A percentile compares a stretch with the other conserved stretches of the same genome.
These are phyloP conservation scores for Coniochaeta sp. DNA, from an alignment of 2,329 filamentous ascomycete genomes.

Conservation along the genomic window DNA sequence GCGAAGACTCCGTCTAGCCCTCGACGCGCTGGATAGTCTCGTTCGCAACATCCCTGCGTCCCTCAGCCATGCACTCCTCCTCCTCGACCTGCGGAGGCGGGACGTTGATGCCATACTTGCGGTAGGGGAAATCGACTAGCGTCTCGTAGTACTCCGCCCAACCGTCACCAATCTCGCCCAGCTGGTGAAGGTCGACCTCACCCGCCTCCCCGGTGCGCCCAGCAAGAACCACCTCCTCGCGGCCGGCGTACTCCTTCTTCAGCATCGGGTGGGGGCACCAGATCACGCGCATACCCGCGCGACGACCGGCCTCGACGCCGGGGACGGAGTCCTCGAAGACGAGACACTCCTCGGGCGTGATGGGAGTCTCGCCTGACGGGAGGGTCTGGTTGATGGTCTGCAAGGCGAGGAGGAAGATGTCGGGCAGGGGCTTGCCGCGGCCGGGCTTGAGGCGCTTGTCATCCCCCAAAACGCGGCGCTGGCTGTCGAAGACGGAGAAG, in stretches of 20 bases:
- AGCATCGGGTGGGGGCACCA: conserved; percentile 86
- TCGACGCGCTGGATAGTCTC: conserved; percentile 11
- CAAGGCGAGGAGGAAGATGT: conserved; percentile 87
- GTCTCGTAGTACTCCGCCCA: conserved; percentile 50
- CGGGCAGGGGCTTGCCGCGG: conserved; percentile 84
- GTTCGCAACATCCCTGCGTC: background rate
- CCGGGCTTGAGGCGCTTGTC: conserved; percentile 70
- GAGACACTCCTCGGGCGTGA: conserved; percentile 79
- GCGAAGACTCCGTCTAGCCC: no score
- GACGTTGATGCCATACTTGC: conserved; percentile 50
- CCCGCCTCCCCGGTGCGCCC: conserved; percentile 67
- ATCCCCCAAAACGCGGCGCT: conserved; percentile 78
- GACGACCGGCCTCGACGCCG: conserved; percentile 81
- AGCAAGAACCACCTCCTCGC: conserved; percentile 76
- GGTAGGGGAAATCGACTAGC: conserved; percentile 50
- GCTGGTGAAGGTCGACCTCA: conserved; percentile 41
- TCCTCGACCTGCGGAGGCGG: conserved; percentile 34
- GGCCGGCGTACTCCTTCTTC: conserved; percentile 65
- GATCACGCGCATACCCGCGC: conserved; percentile 89
- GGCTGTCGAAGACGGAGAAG: conserved; percentile 57
- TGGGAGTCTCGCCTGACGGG: conserved; percentile 51
- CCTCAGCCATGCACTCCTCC: conserved; percentile 30
- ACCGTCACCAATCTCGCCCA: conserved; percentile 52
- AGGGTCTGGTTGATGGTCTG: conserved; percentile 74
- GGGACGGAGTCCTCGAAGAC: conserved; percentile 96